Percentiles rank a stretch among this genome's conserved stretches.
Conservation (phyloP, 2,329 filamentous ascomycete species). For the Dothidotthia symphoricarpi region DNA sequence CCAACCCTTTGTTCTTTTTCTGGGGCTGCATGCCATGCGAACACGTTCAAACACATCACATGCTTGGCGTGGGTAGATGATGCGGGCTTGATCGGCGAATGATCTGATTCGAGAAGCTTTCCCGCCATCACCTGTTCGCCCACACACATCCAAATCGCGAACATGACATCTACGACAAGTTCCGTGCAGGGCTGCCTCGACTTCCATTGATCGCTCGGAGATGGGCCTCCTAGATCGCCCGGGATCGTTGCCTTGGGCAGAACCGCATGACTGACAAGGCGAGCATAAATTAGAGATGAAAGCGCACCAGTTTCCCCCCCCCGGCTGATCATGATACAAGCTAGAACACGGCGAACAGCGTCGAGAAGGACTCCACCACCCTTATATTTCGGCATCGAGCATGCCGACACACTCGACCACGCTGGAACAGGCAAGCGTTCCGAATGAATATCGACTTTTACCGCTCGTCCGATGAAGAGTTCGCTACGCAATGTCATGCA, state of each 20-base stretch:
- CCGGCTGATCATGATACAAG: background rate
- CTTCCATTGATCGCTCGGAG: too few species aligned
- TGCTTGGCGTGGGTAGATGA: background rate
- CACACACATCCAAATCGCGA: slow-evolving; percentile 4
- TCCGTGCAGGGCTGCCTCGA: background rate
- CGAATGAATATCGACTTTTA: too few species aligned
- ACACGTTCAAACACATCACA: slow-evolving; percentile 26
- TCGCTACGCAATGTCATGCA: too few species aligned
- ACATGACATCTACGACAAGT: slow-evolving; percentile 5
- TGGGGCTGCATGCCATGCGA: slow-evolving; percentile 22
- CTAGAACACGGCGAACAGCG: background rate
- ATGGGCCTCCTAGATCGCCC: background rate
- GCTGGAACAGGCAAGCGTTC: too few species aligned
- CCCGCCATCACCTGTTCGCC: slow-evolving; percentile 19
- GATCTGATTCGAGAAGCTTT: slow-evolving; percentile 27
- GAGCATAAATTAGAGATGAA: background rate
- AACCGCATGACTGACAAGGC: background rate
- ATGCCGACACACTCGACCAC: too few species aligned
- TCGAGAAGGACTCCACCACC: background rate
- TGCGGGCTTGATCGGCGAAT: slow-evolving; percentile 8
- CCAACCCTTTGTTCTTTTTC: slow-evolving; percentile 7
- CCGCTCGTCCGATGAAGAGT: too few species aligned
- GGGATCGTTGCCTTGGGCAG: background rate
- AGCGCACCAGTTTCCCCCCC: background rate
- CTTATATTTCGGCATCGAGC: background rate